Base-by-base conservation (phyloP, 805 yeast species). In the Candida dajiaensis region DNA sequence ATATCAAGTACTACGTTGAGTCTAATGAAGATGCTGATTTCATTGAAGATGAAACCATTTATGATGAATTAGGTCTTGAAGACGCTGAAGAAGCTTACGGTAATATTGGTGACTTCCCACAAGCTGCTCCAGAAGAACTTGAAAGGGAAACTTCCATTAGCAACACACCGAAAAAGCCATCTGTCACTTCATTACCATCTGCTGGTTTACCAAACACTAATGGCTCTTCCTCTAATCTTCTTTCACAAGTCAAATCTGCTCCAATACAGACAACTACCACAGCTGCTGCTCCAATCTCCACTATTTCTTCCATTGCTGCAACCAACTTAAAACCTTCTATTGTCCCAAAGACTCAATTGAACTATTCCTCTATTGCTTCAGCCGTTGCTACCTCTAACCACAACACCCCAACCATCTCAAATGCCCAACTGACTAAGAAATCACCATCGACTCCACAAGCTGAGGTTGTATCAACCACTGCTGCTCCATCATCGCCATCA, bases 21-120 rank as follows among this genome's bases (percentile, higher is more conserved):
- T 85, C 89, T 52, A 92, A 92, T 61, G 94, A 85, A 65, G 97
- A 89, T 46, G 90, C 82, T 5, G 96, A 90, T 58, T 92, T 89
- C 64, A 84, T 90, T 29, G 97, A 89, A 60, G 96, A 92, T 65
- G 97, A 90, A 56, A 89, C 88, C 13, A 78, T 92, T 50, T 94
- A 92, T 66, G 97, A 94, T 55, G 88, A 82, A 49, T 74, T 94
- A 56, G 89, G 83, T 39, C 76, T 89, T 39, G 81, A 74, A 49
- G 83, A 80, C 6, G 64, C 67, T 43, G 80, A 78, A 40, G 74
- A 76, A 33, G 77, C 74, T 31, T 77, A 74, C 22, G 78, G 74
- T 31, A 77, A 73, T 46, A 74, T 72, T 25, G 78, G 77, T 33
- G 72, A 64, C 21, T 63, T 64, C 38, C 53, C 61, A 23, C 52